Conservation (phyloP, 768 basidiomycete genomes). For the Mycena polygramma region DNA sequence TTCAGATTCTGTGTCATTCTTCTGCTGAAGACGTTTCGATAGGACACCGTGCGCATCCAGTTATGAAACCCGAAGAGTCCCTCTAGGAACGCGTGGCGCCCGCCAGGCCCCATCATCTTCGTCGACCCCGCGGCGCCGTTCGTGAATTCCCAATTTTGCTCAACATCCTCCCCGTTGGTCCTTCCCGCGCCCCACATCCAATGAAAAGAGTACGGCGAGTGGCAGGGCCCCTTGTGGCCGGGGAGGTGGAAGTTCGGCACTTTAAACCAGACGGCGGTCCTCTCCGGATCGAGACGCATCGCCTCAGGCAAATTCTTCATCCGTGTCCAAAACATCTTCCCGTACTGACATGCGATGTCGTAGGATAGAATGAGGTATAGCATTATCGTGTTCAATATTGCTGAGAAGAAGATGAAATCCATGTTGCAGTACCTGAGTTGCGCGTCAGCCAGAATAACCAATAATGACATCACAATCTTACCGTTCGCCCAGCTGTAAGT, state of each 20-base stretch:
- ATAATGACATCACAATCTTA: background rate
- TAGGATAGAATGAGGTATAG: conserved; percentile 34
- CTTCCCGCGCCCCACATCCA: conserved; percentile 32
- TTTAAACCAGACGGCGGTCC: background rate
- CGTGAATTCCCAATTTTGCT: conserved; percentile 38
- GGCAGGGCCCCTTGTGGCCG: conserved; percentile 35
- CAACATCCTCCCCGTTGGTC: conserved; percentile 41
- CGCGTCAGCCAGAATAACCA: background rate
- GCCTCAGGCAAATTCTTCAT: conserved; percentile 6
- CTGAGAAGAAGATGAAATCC: conserved; percentile 14
- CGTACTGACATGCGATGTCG: conserved; percentile 42
- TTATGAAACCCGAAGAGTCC: conserved; percentile 4
- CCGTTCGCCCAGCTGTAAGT: background rate
- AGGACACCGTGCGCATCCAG: background rate
- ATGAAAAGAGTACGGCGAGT: conserved; percentile 29
- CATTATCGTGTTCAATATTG: background rate
- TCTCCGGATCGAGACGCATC: background rate
- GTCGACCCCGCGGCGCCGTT: conserved; percentile 36
- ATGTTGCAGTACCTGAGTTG: conserved; percentile 10
- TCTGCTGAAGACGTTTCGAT: background rate
- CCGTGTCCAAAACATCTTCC: conserved; percentile 29
- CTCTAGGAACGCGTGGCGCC: background rate
- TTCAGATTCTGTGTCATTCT: background rate
- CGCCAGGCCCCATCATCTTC: conserved; percentile 38
- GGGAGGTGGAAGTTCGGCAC: conserved; percentile 44